phyloP scores from a whole-genome alignment of 2,329 filamentous ascomycete genomes.

The Alternaria rosae region DNA sequence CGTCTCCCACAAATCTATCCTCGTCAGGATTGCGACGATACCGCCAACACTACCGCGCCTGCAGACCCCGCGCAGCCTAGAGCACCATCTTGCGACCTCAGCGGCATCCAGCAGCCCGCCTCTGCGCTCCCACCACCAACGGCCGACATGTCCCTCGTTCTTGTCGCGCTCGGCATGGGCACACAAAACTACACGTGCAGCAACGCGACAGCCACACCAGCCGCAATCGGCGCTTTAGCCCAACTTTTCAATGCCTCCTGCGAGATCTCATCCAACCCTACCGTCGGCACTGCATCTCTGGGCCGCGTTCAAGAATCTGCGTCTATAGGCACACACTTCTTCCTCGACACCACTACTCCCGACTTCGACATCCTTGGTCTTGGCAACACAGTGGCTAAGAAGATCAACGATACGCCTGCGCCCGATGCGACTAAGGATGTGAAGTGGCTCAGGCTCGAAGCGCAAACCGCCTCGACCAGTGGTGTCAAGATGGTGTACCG shows the following conservation, averaged over 20 bases:
- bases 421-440: constrained; percentile 69
- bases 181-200: constrained; percentile 61
- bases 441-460: constrained; percentile 77
- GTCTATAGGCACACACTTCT: constrained; percentile 76
- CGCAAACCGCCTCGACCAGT: constrained; percentile 44
- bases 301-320: constrained; percentile 32
- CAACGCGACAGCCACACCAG: constrained; percentile 40
- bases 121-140: constrained; percentile 36
- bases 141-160: constrained; percentile 47
- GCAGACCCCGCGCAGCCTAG: neutral
- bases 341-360: constrained; percentile 73
- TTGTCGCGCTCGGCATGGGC: constrained; percentile 57
- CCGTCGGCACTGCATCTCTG: constrained; percentile 34
- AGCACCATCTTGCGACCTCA: constrained; percentile 34
- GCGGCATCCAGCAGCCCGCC: constrained; percentile 31
- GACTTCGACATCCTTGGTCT: constrained; percentile 79
- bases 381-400: constrained; percentile 71
- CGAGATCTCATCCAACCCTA: constrained; percentile 20
- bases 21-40: constrained; percentile 23
- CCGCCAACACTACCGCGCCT: neutral
- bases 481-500: constrained; percentile 78
- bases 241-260: constrained; percentile 38
- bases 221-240: constrained; percentile 54
- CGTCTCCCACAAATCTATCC: constrained; percentile 15
- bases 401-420: constrained; percentile 68